phyloP scores from a whole-genome alignment of 805 yeast genomes.

The Vanderwaltozyma tropicalis region DNA sequence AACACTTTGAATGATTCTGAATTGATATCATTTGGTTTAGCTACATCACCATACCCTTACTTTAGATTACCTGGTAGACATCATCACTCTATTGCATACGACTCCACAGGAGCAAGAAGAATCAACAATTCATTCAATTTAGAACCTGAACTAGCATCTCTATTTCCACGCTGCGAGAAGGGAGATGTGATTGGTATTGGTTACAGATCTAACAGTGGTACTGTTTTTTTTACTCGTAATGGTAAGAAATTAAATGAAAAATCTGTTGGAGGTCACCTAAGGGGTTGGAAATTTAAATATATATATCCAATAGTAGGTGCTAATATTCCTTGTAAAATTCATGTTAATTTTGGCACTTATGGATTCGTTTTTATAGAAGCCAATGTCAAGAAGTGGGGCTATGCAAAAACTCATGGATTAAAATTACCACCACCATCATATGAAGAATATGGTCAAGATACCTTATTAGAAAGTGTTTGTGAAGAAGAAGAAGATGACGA shows the following conservation, averaged over 20 bases:
- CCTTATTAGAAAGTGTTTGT: conserved; percentile 54
- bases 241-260: conserved; percentile 83
- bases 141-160: conserved; percentile 35
- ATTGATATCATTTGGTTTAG: conserved; percentile 62
- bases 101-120: conserved; percentile 72
- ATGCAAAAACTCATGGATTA: conserved; percentile 80
- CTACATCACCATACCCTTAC: conserved; percentile 85
- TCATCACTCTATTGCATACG: conserved; percentile 75
- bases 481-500: conserved; percentile 33
- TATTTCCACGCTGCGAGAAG: conserved; percentile 52
- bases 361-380: conserved; percentile 90
- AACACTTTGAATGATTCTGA: conserved; percentile 16
- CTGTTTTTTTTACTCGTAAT: conserved; percentile 86
- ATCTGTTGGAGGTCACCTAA: conserved; percentile 68
- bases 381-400: conserved; percentile 91
- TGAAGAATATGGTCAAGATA: conserved; percentile 67
- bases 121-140: conserved; percentile 62
- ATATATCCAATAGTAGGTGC: conserved; percentile 88
- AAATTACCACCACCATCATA: conserved; percentile 93
- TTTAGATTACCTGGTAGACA: conserved; percentile 92
- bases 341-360: conserved; percentile 79
- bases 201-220: conserved; percentile 68
- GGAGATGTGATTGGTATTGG: conserved; percentile 96
- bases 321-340: conserved; percentile 68
- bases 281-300: conserved; percentile 57